Percentiles rank a stretch among this genome's conserved stretches.
Conservation (phyloP, 257 asterid species). For the Primulina tabacum region DNA sequence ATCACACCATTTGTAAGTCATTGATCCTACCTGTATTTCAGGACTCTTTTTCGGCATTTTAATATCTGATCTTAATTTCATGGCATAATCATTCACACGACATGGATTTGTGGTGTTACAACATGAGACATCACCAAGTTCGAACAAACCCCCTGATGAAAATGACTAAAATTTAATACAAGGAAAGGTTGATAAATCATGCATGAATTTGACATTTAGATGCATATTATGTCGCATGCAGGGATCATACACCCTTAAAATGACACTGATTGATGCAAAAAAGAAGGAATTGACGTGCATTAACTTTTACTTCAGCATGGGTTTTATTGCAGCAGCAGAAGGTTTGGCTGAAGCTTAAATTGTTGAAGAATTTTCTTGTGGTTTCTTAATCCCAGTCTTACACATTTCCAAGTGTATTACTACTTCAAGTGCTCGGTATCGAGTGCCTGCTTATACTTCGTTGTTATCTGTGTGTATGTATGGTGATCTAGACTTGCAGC, state of each 20-base stretch:
- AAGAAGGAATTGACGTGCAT: slow-evolving; percentile 35
- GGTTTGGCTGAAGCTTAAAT: slow-evolving; percentile 20
- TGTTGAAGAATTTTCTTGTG: not conserved
- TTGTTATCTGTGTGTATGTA: not conserved
- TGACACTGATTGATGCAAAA: slow-evolving; percentile 30
- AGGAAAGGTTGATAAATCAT: not conserved
- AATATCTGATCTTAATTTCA: not conserved
- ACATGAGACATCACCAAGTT: not conserved
- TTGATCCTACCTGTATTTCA: not conserved
- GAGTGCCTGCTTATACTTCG: not conserved
- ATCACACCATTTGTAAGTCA: slow-evolving; percentile 36
- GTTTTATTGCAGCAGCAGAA: slow-evolving; percentile 23
- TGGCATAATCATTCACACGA: not conserved
- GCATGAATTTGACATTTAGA: not conserved
- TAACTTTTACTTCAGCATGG: slow-evolving; percentile 36
- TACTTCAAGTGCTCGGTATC: no score
- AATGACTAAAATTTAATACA: no score
- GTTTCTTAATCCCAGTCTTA: not conserved
- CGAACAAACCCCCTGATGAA: not conserved
- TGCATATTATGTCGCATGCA: slow-evolving; percentile 7
- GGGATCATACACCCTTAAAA: slow-evolving; percentile 37
- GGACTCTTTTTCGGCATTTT: not conserved
- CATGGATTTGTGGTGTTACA: not conserved
- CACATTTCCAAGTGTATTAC: not conserved
- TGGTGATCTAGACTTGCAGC: not conserved